Conservation (phyloP, 2,329 filamentous ascomycete species). For the Graphiopsis chlorocephala region DNA sequence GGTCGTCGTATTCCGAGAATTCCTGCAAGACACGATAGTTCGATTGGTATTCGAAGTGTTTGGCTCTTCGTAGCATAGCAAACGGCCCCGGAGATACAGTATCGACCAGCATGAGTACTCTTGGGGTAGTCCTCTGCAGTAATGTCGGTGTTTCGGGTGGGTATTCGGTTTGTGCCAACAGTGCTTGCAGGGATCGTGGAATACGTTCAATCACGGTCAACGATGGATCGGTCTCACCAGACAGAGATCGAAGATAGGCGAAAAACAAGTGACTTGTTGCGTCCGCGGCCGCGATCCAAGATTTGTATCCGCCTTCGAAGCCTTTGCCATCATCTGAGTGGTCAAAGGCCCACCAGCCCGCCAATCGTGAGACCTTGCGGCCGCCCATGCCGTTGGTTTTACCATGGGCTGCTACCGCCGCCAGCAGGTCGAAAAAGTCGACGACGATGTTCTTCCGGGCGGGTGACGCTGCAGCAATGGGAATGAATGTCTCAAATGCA, state of each 20-base stretch:
- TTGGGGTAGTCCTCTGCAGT: constrained; percentile 76
- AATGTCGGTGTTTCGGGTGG: constrained; percentile 76
- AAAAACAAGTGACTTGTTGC: constrained; percentile 97
- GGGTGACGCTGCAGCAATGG: constrained; percentile 84
- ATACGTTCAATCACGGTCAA: constrained; percentile 78
- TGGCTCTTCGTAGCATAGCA: constrained; percentile 81
- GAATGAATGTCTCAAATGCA: constrained; percentile 95
- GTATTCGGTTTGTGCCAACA: constrained; percentile 91
- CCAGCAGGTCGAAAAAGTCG: constrained; percentile 91
- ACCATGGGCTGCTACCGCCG: constrained; percentile 86
- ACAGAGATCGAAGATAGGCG: constrained; percentile 85
- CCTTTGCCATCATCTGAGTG: constrained; percentile 82
- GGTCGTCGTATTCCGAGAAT: constrained; percentile 87
- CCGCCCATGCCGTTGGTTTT: constrained; percentile 92
- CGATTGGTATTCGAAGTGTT: constrained; percentile 92
- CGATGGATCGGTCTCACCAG: constrained; percentile 69
- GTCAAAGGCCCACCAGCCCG: constrained; percentile 98
- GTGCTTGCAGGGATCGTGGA: constrained; percentile 84
- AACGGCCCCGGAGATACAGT: constrained; percentile 93
- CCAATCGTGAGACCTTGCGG: constrained; percentile 89
- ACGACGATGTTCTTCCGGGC: constrained; percentile 86
- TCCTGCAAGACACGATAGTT: constrained; percentile 79
- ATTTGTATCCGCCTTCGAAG: constrained; percentile 90
- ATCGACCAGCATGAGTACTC: constrained; percentile 95
- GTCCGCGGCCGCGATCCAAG: constrained; percentile 87